Evolutionary conservation across 2,329 filamentous ascomycete species (phyloP), one percentile per base, ranked within the genome.

Genomic region (Penicillium sp.): DNA sequence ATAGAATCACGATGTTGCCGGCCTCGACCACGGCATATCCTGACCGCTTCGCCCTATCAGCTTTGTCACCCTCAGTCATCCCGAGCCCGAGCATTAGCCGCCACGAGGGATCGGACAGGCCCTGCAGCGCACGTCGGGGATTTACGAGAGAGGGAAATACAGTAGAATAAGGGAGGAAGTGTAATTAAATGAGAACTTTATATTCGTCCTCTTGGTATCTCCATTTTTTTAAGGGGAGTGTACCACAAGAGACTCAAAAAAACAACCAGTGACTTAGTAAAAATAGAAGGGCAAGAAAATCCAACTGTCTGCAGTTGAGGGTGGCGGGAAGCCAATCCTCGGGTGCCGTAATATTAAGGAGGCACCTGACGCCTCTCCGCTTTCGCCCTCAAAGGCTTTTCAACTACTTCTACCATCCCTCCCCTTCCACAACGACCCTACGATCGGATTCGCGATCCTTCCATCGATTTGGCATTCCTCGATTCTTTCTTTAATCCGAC

Each of bases 351-450:
- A 70, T 70, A 70, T 69, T 70, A 69, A 69, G 66, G 68, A 70
- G 68, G 66, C 68, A 70, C 68, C 68, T 70, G 68, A 70, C 68
- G 66, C 68, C 64, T 69, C 68, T 70, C 68, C 68, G 68, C 68
- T 70, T 70, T 68, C 64, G 62, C 67, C 67, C 63, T 68, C 66
- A 63, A 64, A 67, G 62, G 60, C 66, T 66, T 68, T 68, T 69
- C 60, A 59, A 63, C 59, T 61, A 63, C 59, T 61, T 49, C 60
- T 19, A 62, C 54, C 60, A 64, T 58, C 47, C 54, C 56, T 15
- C 58, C 59, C 58, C 53, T 53, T 58, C 24, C 51, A 33, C 50
- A 61, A 58, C 40, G 45, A 22, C 37, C 56, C 56, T 51, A 19
- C 45, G 40, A 35, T 59, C 51, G 45, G 42, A 56, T 54, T 59